Conservation (phyloP, 108 stramenopile genomes). For the Craspedostauros australis region DNA sequence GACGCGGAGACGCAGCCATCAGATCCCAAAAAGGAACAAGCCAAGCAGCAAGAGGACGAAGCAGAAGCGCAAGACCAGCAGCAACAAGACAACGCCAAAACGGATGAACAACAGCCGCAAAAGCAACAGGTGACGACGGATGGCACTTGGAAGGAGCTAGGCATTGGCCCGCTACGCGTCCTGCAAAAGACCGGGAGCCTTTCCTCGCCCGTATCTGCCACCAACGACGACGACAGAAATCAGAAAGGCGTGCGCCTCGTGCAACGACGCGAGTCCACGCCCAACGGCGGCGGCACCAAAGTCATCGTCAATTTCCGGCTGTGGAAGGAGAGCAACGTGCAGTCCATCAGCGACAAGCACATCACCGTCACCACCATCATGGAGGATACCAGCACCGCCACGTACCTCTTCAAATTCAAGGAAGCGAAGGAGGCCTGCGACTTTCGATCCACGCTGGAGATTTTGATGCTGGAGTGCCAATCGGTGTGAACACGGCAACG, state of each 20-base stretch:
- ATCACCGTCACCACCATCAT: background rate
- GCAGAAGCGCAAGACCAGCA: constrained; percentile 7
- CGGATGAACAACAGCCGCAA: constrained; percentile 1
- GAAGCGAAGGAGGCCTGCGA: background rate
- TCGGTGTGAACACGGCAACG: too few species aligned
- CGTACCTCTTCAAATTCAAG: background rate
- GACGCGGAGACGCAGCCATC: background rate
- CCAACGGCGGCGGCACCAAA: constrained; percentile 49
- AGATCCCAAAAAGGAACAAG: constrained; percentile 8
- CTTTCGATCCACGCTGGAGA: too few species aligned
- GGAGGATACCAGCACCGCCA: background rate
- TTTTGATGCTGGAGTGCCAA: too few species aligned
- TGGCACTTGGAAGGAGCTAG: constrained; percentile 53
- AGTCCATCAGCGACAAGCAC: constrained; percentile 7
- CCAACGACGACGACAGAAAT: too few species aligned
- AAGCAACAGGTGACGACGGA: too few species aligned
- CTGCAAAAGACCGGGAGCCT: constrained; percentile 22
- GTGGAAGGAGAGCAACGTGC: constrained; percentile 33
- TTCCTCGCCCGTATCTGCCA: too few species aligned
- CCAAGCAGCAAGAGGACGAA: constrained; percentile 2
- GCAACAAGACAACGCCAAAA: constrained; percentile 11
- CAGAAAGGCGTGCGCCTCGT: constrained; percentile 39
- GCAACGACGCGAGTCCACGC: constrained; percentile 56
- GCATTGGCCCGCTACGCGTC: constrained; percentile 66
- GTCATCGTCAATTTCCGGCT: constrained; percentile 58